Evolutionary conservation across 169 alveolate species (phyloP).

Genomic region (Amoebophrya sp.): DNA sequence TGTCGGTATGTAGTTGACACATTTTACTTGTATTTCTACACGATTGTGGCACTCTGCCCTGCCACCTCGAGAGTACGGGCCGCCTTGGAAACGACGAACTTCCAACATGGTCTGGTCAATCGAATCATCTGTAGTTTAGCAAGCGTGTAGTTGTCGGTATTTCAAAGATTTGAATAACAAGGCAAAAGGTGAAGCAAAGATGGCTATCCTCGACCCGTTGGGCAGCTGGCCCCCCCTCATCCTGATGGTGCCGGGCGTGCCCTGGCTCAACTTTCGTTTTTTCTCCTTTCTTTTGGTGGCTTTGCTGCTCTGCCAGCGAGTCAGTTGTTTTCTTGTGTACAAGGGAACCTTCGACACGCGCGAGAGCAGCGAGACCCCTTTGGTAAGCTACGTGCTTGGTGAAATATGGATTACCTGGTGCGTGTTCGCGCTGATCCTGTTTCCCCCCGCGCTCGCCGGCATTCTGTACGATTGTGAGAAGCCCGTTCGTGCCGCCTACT

Average conservation of each 20-base stretch:
- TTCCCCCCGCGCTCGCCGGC: neutral
- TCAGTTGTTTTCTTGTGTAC: neutral
- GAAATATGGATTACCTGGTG: neutral
- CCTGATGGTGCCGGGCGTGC: neutral
- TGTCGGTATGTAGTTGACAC: too few species aligned
- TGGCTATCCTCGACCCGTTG: neutral
- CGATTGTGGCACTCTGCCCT: too few species aligned
- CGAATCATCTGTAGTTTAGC: neutral
- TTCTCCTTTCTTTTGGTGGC: neutral
- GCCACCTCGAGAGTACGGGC: too few species aligned
- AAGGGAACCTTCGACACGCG: neutral
- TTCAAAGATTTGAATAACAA: neutral
- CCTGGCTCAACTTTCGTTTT: neutral
- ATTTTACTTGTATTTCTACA: too few species aligned
- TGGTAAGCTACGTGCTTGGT: neutral
- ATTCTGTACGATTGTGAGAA: neutral
- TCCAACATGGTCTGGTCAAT: too few species aligned
- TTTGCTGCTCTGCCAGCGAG: neutral
- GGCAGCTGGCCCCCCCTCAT: neutral
- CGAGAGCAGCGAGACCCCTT: neutral
- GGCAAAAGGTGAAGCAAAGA: neutral
- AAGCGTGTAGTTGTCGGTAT: neutral
- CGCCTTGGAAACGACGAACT: too few species aligned
- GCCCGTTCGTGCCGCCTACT: neutral
- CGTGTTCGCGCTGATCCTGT: neutral